Percentiles rank a stretch among this genome's conserved stretches.
These are phyloP conservation scores for Rubia peregrina DNA, from an alignment of 305 asterid species.

Conservation along the genomic window DNA sequence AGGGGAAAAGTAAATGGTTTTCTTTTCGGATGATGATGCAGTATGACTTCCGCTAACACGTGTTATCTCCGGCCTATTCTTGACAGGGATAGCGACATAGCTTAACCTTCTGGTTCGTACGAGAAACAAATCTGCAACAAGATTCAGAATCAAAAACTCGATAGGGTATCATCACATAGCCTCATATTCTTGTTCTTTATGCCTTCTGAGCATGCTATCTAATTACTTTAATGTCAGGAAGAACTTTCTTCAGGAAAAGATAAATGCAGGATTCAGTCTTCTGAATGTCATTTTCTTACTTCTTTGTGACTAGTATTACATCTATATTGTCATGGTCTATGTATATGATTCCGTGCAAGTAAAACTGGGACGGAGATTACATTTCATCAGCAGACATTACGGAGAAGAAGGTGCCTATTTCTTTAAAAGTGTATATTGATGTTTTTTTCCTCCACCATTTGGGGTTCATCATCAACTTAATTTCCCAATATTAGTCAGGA, in stretches of 20 bases:
- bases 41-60: neutral
- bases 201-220: neutral
- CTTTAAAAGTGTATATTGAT: no score
- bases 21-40: neutral
- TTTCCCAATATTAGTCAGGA: no score
- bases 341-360: no score
- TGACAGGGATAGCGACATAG: constrained; percentile 2
- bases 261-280: neutral
- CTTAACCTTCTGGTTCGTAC: neutral
- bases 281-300: neutral
- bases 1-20: neutral
- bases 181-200: neutral
- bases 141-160: neutral
- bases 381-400: no score
- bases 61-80: constrained; percentile 1
- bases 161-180: neutral
- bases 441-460: no score
- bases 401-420: no score
- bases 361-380: no score
- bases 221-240: neutral
- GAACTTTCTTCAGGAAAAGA: neutral
- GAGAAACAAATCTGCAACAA: neutral
- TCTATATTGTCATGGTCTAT: neutral
- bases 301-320: neutral
- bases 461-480: no score